Percentiles rank a stretch among this genome's conserved stretches.
phyloP scores from a whole-genome alignment of 768 basidiomycete genomes.

The Trametes sanguinea region DNA sequence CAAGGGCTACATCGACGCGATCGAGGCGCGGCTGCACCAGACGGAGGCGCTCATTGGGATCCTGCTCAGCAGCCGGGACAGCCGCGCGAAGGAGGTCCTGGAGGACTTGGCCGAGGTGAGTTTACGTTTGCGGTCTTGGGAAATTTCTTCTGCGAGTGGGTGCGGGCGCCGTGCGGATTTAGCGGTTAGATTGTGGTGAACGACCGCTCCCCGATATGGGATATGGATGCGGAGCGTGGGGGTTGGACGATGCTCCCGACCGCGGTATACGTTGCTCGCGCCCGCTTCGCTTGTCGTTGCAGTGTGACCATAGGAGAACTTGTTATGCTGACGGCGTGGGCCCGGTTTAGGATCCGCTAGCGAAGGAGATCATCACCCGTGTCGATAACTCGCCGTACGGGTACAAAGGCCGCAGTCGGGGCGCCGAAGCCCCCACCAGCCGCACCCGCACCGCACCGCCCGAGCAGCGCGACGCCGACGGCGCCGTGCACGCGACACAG shows the following conservation, averaged over 20 bases:
- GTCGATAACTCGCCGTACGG: slow-evolving; percentile 85
- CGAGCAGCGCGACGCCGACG: slow-evolving; percentile 26
- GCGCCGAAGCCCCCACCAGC: slow-evolving; percentile 35
- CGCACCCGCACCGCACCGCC: slow-evolving; percentile 24
- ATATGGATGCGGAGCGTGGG: no score
- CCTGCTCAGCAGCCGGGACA: slow-evolving; percentile 53
- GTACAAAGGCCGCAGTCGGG: slow-evolving; percentile 62
- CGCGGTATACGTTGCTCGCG: no score
- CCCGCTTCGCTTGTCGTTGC: no score
- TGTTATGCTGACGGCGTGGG: no score
- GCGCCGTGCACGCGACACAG: slow-evolving; percentile 55
- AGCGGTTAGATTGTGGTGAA: no score
- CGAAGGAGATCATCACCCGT: slow-evolving; percentile 76
- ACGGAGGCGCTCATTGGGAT: slow-evolving; percentile 89
- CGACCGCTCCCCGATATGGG: no score
- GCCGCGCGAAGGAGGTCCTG: slow-evolving; percentile 41
- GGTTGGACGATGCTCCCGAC: no score
- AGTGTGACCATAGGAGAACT: no score
- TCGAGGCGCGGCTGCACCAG: slow-evolving; percentile 88
- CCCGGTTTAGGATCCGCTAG: slow-evolving; percentile 63
- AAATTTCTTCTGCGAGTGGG: neutral
- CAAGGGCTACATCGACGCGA: slow-evolving; percentile 95
- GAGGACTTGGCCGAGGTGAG: slow-evolving; percentile 40
- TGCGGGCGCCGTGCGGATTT: neutral
- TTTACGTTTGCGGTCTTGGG: neutral